phyloP scores from a whole-genome alignment of 2,329 filamentous ascomycete genomes.

The Neofusicoccum umdonicola region DNA sequence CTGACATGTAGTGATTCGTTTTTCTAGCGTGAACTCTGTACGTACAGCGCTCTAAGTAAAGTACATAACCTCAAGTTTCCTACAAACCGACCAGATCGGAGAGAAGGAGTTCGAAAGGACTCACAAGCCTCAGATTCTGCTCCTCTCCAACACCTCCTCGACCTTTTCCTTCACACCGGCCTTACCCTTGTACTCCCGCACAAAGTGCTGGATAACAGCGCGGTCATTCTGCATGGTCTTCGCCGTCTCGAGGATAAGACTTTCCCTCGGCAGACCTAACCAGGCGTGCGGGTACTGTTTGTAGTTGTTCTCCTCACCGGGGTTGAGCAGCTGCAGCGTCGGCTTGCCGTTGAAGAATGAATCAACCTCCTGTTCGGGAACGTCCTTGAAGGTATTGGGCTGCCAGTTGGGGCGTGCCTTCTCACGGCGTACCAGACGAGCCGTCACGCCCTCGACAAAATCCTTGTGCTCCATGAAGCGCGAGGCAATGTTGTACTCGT shows the following conservation, averaged over 20 bases:
- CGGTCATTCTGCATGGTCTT: constrained; percentile 27
- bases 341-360: constrained; percentile 63
- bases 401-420: constrained; percentile 69
- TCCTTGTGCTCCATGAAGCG: constrained; percentile 90
- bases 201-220: constrained; percentile 39
- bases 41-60: not conserved
- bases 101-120: not conserved
- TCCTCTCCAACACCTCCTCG: constrained; percentile 54
- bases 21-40: too few relatives aligned
- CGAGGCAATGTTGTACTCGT: constrained; percentile 79
- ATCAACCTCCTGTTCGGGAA: constrained; percentile 58
- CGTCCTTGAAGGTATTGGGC: constrained; percentile 68
- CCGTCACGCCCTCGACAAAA: constrained; percentile 87
- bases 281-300: constrained; percentile 67
- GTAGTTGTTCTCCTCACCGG: constrained; percentile 55
- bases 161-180: constrained; percentile 58
- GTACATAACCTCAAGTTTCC: not conserved
- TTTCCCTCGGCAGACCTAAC: constrained; percentile 73
- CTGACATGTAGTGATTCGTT: too few relatives aligned
- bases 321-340: constrained; percentile 60
- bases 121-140: not conserved
- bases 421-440: constrained; percentile 71
- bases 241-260: constrained; percentile 49
- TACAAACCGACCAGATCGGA: too few relatives aligned
- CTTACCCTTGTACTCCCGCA: constrained; percentile 44